Evolutionary conservation across 257 asterid species (phyloP).

Genomic region (Solanum lignicaule): DNA sequence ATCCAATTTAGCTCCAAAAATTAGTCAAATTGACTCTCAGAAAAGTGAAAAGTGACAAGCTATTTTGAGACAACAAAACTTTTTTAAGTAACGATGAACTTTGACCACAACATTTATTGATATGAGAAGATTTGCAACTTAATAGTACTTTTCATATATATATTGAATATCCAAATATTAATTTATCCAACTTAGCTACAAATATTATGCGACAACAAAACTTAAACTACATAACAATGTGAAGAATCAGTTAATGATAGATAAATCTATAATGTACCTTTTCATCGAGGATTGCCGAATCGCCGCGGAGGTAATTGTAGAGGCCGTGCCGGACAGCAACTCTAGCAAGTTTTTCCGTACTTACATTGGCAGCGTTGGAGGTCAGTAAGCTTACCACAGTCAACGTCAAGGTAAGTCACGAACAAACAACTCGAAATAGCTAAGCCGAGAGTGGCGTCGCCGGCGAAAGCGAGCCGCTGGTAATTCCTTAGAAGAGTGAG

Average conservation of each 20-base stretch:
- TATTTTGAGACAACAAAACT: not conserved
- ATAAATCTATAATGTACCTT: not conserved
- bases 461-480: constrained; percentile 71
- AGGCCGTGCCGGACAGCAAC: constrained; percentile 57
- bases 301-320: constrained; percentile 40
- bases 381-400: constrained; percentile 55
- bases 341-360: constrained; percentile 78
- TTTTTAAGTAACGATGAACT: not conserved
- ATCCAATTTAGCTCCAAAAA: not conserved
- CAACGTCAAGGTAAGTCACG: constrained; percentile 35
- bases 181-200: not conserved
- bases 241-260: not conserved
- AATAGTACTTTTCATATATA: not conserved
- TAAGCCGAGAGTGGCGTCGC: constrained; percentile 54
- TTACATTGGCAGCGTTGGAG: constrained; percentile 57
- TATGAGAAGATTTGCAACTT: not conserved
- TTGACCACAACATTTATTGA: not conserved
- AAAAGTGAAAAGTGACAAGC: not conserved
- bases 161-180: not conserved
- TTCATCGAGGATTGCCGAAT: not conserved
- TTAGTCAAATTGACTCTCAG: not conserved
- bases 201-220: not conserved
- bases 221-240: not conserved
- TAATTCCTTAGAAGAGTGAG: constrained; percentile 55
- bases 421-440: constrained; percentile 41